Conservation (phyloP, 495 filamentous ascomycete genomes). For the Xylaria sp. region DNA sequence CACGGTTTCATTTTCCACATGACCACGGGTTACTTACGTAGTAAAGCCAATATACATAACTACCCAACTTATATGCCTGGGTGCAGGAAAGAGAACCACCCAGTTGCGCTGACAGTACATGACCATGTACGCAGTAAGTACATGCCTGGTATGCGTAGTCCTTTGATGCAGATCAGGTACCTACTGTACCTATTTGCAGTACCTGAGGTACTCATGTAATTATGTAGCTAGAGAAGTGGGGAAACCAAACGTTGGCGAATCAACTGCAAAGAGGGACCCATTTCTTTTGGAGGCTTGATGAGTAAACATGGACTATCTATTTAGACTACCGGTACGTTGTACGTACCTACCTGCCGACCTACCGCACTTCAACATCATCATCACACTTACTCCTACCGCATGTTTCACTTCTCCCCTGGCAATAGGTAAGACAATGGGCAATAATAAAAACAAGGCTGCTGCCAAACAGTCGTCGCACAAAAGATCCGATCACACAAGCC, state of each 20-base stretch:
- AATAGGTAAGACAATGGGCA: constrained; percentile 17
- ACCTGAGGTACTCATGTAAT: too few relatives aligned
- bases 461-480: constrained; percentile 17
- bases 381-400: background rate
- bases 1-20: background rate
- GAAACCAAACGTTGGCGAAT: background rate
- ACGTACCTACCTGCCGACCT: too few relatives aligned
- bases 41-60: background rate
- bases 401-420: background rate
- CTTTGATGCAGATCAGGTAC: background rate
- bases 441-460: constrained; percentile 16
- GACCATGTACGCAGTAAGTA: too few relatives aligned
- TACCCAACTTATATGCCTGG: background rate
- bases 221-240: too few relatives aligned
- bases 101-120: background rate
- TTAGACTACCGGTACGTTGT: too few relatives aligned
- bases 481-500: constrained; percentile 8
- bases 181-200: too few relatives aligned
- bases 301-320: too few relatives aligned
- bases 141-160: background rate
- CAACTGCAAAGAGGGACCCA: background rate
- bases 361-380: background rate
- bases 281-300: background rate
- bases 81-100: background rate
- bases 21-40: background rate